phyloP scores from a whole-genome alignment of 768 basidiomycete genomes.

The Boletus vermiculosoides region DNA sequence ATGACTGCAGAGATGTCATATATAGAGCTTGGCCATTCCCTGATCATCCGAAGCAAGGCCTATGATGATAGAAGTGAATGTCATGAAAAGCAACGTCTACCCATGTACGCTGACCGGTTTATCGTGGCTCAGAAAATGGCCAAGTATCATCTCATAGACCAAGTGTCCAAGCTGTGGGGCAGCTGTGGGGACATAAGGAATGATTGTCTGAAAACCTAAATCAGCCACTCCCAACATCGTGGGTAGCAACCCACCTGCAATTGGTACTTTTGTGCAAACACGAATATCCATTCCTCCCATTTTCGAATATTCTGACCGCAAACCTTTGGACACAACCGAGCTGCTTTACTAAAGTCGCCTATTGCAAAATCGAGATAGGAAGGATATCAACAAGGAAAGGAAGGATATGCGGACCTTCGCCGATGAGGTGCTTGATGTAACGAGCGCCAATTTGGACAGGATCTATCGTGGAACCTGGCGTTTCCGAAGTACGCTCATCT shows the following conservation, averaged over 20 bases:
- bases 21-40: conserved; percentile 87
- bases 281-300: conserved; percentile 98
- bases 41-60: conserved; percentile 76
- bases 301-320: conserved; percentile 72
- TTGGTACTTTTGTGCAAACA: conserved; percentile 78
- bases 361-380: background rate
- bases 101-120: conserved; percentile 47
- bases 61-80: conserved; percentile 29
- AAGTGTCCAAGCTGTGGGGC: conserved; percentile 76
- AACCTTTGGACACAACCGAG: conserved; percentile 79
- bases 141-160: conserved; percentile 95
- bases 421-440: conserved; percentile 84
- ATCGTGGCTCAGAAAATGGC: conserved; percentile 79
- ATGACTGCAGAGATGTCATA: conserved; percentile 89
- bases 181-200: conserved; percentile 85
- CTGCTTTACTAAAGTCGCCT: conserved; percentile 77
- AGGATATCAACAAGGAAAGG: background rate
- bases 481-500: conserved; percentile 30
- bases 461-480: conserved; percentile 43
- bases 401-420: conserved; percentile 55
- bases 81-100: background rate
- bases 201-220: conserved; percentile 59
- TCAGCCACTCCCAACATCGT: background rate
- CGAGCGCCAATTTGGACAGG: conserved; percentile 75
- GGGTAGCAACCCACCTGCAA: conserved; percentile 57